Percentiles rank a stretch among this genome's conserved stretches.
Evolutionary conservation across 495 filamentous ascomycete species (phyloP).

Genomic region (Trichoderma reesei): DNA sequence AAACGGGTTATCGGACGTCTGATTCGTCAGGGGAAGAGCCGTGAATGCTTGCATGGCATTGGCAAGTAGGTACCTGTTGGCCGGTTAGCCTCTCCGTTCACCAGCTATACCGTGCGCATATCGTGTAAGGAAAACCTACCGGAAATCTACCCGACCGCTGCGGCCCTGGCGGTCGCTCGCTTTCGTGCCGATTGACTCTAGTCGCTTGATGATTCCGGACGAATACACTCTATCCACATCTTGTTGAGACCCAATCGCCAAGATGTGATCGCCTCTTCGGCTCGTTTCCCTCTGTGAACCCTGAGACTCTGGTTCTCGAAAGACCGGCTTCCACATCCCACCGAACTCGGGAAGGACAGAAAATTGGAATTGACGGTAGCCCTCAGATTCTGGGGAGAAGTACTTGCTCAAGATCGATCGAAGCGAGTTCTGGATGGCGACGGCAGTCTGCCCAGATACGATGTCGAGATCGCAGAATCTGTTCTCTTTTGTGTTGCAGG

Average conservation of each 20-base stretch:
- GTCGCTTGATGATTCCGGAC: conserved; percentile 22
- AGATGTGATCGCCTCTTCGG: conserved; percentile 31
- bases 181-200: conserved; percentile 34
- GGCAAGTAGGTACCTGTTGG: conserved; percentile 33
- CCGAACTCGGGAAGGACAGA: conserved; percentile 26
- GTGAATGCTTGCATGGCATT: conserved; percentile 40
- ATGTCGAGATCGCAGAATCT: conserved; percentile 28
- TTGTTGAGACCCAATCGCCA: conserved; percentile 34
- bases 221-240: conserved; percentile 28
- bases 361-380: conserved; percentile 28
- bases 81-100: not conserved
- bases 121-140: conserved; percentile 22
- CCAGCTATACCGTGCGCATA: not conserved
- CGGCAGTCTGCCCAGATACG: conserved; percentile 26
- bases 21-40: conserved; percentile 30
- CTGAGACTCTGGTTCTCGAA: conserved; percentile 21
- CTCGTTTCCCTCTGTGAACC: conserved; percentile 14
- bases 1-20: conserved; percentile 37
- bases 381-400: conserved; percentile 26
- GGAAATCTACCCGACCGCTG: conserved; percentile 32
- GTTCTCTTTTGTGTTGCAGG: conserved; percentile 9
- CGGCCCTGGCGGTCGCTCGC: conserved; percentile 23
- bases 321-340: conserved; percentile 32
- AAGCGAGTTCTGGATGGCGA: conserved; percentile 32
- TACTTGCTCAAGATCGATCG: conserved; percentile 28